These are phyloP conservation scores for Xylariomycetidae sp. DNA, from an alignment of 2,329 filamentous ascomycete species.

Conservation along the genomic window DNA sequence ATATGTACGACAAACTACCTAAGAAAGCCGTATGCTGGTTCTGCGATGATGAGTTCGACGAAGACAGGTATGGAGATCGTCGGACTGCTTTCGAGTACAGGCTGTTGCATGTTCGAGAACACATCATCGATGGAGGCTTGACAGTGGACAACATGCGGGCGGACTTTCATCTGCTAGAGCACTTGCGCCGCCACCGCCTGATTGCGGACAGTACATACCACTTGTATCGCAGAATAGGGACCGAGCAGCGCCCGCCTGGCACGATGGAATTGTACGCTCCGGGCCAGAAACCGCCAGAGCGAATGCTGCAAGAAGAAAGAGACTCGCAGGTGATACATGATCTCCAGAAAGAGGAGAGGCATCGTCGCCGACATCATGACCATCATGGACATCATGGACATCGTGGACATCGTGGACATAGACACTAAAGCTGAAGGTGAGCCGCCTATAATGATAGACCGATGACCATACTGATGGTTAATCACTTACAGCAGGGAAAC, in stretches of 20 bases:
- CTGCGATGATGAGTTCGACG: conserved; percentile 36
- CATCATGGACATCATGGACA: conserved; percentile 94
- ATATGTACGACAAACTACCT: conserved; percentile 33
- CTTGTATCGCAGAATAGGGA: no score
- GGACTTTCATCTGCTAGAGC: conserved; percentile 85
- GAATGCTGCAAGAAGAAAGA: no score
- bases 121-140: conserved; percentile 31
- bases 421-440: no score
- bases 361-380: conserved; percentile 73
- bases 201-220: conserved; percentile 8
- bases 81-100: conserved; percentile 31
- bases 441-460: no score
- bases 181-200: conserved; percentile 32
- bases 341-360: no score
- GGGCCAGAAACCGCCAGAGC: no score
- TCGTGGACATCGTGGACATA: conserved; percentile 88
- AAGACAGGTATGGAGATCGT: conserved; percentile 6
- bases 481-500: no score
- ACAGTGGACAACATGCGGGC: conserved; percentile 59
- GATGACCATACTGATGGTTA: no score
- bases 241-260: no score
- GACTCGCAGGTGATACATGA: no score
- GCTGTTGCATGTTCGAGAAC: conserved; percentile 46
- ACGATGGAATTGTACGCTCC: no score
- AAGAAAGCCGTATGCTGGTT: conserved; percentile 42